phyloP scores from a whole-genome alignment of 805 yeast genomes.

The Pichia paraexigua region DNA sequence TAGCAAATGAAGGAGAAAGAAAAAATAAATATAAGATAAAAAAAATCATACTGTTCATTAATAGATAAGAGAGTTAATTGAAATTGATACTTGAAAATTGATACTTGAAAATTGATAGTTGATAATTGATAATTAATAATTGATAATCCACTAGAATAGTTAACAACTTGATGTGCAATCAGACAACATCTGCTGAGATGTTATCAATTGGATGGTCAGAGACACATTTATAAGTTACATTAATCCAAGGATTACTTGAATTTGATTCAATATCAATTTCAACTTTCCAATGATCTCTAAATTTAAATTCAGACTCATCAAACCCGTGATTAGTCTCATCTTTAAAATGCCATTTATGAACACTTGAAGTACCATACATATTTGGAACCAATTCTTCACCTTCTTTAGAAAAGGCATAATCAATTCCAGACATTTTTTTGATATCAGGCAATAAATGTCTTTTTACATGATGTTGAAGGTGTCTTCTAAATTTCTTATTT shows the following conservation, averaged over 20 bases:
- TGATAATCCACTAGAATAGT: background rate
- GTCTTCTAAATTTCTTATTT: slow-evolving; percentile 63
- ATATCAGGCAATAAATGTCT: slow-evolving; percentile 65
- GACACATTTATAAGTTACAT: slow-evolving; percentile 42
- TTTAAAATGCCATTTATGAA: slow-evolving; percentile 54
- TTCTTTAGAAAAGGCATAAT: slow-evolving; percentile 32
- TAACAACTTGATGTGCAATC: background rate
- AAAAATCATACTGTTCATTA: background rate
- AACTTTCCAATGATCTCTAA: slow-evolving; percentile 55
- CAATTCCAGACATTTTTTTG: slow-evolving; percentile 50
- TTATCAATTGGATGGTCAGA: background rate
- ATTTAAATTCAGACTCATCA: slow-evolving; percentile 35
- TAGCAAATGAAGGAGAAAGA: background rate
- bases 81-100: background rate
- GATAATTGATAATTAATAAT: background rate
- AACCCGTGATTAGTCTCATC: slow-evolving; percentile 55
- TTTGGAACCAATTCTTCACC: slow-evolving; percentile 42
- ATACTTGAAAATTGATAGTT: background rate
- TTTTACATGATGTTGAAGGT: slow-evolving; percentile 66
- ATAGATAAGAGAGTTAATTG: background rate
- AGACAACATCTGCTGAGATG: background rate
- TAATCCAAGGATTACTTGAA: slow-evolving; percentile 58
- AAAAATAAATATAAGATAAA: background rate
- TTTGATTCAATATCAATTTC: slow-evolving; percentile 58
- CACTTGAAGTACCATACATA: slow-evolving; percentile 33